Base-by-base conservation (phyloP, 768 basidiomycete species). In the Pleurotus sapidus region DNA sequence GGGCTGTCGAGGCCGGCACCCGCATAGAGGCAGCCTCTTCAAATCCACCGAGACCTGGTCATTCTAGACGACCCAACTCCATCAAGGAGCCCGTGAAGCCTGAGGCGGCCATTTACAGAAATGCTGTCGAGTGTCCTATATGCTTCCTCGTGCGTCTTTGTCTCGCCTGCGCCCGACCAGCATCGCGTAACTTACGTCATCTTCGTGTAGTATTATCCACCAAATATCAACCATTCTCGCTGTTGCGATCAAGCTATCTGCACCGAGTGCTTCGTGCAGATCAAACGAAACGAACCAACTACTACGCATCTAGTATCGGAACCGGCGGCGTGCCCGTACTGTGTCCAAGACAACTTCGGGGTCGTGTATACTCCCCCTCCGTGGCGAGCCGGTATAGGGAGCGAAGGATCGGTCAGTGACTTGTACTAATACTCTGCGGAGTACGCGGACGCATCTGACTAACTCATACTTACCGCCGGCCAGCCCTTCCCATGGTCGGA, bases 171-270 rank as follows among this genome's bases (percentile, higher is more conserved):
- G 59, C 45, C 34, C 39, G 38, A 53, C 51, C n/a, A 54, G 15
- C 51, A 20, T 54, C 51, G 17, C 48, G 57, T 55, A 25, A 34
- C 64, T 73, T 69, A 67, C 63, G 60, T 66, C 62, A 62, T 64
- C 55, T 63, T 60, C 38, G 54, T 24, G 23, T 68, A 99, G 96
- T 98, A 96, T 72, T 99, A 98, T 68, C 97, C 97, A 20, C 82
- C 90, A 46, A 96, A 98, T 72, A 97, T 98, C 73, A 98, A 98
- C 68, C 89, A 88, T 65, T 98, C 97, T 39, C 84, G 97, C 67
- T 99, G 97, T 70, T 99, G 97, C 70, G 95, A 96, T 78, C 97
- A 99, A 64, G 89, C 92, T 18, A 96, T 99, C 60, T 99, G 97
- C 70, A 98, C 97, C 38, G 97, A 99, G 73, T 99, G 97, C 69